Base-by-base conservation (phyloP, 2,329 filamentous ascomycete species). In the Talaromyces sp. region DNA sequence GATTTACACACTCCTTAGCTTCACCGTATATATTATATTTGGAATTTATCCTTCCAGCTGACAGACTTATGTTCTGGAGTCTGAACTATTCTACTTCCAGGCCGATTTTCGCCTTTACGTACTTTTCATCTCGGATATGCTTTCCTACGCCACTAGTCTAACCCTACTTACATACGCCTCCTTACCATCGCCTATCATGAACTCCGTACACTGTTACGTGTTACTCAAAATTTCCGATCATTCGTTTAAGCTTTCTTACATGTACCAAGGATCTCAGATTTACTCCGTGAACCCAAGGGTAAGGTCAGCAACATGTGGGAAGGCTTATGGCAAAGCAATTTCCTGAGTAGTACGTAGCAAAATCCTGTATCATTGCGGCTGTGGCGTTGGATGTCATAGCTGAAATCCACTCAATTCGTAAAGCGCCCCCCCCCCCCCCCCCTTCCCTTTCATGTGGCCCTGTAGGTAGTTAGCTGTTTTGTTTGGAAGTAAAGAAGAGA, bases 341-440 rank as follows among this genome's bases (percentile, higher is more conserved):
- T 13, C 25, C 19, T 47, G 25, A 56, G 52, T 56, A 31, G 27
- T 31, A 31, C 27, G 27, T 31, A 22, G n/a, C 49, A 22, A 56
- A 37, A 37, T 39, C 56, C 37, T 59, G 56, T 59, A 45, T 59
- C 56, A 50, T 52, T 58, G 60, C 60, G 64, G 64, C 60, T 62
- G 64, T 66, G 64, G 64, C 64, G 64, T 50, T 66, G 59, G 22
- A 62, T 58, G 52, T 47, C 45, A 54, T 62, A 66, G 64, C 64
- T 66, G 64, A 66, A 66, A 63, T 63, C 49, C 54, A 62, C 27
- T 56, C 52, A 6, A 45, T 41, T 25, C 50, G 35, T 33, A 62
- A 19, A 65, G 47, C n/a, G 41, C 56, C 31, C 41, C 63, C 31
- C 50, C 35, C 33, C 17, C 56, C 31, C 41, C 63, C 31, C 50